Conservation (phyloP, 2,329 filamentous ascomycete genomes). For the Venturia carpophila region DNA sequence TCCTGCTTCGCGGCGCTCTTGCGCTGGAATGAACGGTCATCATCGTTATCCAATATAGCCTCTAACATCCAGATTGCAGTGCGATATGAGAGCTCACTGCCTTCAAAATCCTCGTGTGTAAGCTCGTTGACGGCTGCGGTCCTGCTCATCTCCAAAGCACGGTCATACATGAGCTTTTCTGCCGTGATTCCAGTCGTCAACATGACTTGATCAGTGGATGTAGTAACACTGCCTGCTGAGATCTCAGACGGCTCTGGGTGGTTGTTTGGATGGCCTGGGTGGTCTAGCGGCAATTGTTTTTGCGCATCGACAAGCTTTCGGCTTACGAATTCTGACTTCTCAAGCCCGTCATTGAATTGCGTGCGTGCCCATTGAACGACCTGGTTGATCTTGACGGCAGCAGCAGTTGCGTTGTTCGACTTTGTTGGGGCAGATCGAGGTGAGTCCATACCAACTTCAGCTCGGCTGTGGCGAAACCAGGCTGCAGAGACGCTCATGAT, state of each 20-base stretch:
- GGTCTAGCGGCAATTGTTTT: slow-evolving; percentile 70
- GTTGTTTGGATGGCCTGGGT: slow-evolving; percentile 79
- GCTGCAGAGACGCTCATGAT: slow-evolving; percentile 90
- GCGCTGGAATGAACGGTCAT: slow-evolving; percentile 24
- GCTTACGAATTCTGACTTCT: slow-evolving; percentile 93
- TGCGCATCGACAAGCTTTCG: slow-evolving; percentile 82
- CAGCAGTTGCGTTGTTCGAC: slow-evolving; percentile 32
- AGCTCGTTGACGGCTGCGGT: slow-evolving; percentile 93
- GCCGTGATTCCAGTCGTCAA: slow-evolving; percentile 85
- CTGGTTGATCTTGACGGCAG: slow-evolving; percentile 71
- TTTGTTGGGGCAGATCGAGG: slow-evolving; percentile 25
- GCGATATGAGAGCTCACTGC: slow-evolving; percentile 86
- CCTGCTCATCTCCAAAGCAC: slow-evolving; percentile 92
- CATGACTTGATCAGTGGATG: slow-evolving; percentile 68
- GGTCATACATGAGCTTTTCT: slow-evolving; percentile 96
- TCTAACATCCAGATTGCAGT: slow-evolving; percentile 94
- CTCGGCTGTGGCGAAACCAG: slow-evolving; percentile 82
- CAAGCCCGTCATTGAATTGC: slow-evolving; percentile 93
- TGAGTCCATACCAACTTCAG: slow-evolving; percentile 42
- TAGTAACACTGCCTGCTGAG: slow-evolving; percentile 48
- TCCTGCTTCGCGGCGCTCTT: slow-evolving; percentile 27
- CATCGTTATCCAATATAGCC: slow-evolving; percentile 82
- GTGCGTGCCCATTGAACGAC: slow-evolving; percentile 92
- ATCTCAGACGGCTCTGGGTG: slow-evolving; percentile 48
- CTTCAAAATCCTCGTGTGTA: slow-evolving; percentile 75